Conservation (phyloP, 305 asterid species). For the Fraxinus albicans region DNA sequence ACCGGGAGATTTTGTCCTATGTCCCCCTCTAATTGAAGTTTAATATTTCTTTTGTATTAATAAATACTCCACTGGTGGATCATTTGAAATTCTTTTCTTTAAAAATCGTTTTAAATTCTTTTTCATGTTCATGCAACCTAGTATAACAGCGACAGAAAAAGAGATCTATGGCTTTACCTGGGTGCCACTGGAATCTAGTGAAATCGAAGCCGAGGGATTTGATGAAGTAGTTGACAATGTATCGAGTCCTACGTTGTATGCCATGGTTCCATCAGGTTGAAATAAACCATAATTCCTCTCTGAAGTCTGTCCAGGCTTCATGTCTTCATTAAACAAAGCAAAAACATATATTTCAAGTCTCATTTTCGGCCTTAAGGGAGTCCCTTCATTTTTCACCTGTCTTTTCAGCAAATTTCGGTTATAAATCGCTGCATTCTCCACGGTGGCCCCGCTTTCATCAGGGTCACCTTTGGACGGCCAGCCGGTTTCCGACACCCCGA, state of each 20-base stretch:
- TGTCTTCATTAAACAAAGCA: constrained; percentile 50
- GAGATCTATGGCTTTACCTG: neutral
- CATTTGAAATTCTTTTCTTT: too few species aligned
- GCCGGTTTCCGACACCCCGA: constrained; percentile 50
- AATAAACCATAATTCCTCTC: constrained; percentile 50
- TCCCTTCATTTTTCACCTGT: constrained; percentile 42
- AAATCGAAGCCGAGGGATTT: neutral
- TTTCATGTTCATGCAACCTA: neutral
- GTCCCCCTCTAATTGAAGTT: neutral
- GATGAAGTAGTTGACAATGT: constrained; percentile 10
- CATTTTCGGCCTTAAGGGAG: constrained; percentile 45
- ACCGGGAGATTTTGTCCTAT: neutral
- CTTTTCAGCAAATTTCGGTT: constrained; percentile 43
- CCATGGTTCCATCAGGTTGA: constrained; percentile 46
- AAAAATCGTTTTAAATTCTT: too few species aligned
- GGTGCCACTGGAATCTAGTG: neutral
- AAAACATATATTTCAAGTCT: constrained; percentile 44
- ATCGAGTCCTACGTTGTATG: constrained; percentile 35
- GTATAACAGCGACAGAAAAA: neutral
- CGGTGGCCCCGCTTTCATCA: constrained; percentile 35
- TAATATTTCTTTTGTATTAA: too few species aligned
- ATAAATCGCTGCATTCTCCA: constrained; percentile 39
- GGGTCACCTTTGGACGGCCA: constrained; percentile 55
- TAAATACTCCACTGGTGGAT: neutral
- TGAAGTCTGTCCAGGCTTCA: constrained; percentile 51